Percentiles rank a stretch among this genome's conserved stretches.
phyloP scores from a whole-genome alignment of 75 land plant species.

The Pseudotsuga menziesii region DNA sequence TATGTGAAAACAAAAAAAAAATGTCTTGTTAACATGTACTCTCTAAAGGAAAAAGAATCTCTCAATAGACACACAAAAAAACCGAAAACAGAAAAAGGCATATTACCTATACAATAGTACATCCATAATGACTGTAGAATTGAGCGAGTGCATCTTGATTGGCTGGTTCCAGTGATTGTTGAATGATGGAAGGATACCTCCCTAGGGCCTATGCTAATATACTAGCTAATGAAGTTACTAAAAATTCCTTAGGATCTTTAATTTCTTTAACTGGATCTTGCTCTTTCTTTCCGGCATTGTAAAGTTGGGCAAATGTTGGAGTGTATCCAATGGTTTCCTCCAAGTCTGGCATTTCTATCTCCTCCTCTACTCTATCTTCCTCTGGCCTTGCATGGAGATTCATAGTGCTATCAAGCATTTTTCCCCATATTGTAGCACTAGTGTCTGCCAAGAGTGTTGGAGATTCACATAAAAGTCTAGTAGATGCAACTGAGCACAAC shows the following conservation, averaged over 20 bases:
- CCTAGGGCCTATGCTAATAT: conserved; percentile 66
- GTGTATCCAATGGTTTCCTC: conserved; percentile 71
- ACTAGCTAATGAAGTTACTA: conserved; percentile 60
- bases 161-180: conserved; percentile 55
- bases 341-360: conserved; percentile 74
- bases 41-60: too few species aligned
- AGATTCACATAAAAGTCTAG: conserved; percentile 77
- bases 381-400: conserved; percentile 81
- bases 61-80: too few species aligned
- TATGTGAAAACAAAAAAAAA: too few species aligned
- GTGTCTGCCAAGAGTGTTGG: conserved; percentile 45
- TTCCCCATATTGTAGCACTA: conserved; percentile 54
- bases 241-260: conserved; percentile 72
- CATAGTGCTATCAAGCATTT: conserved; percentile 76
- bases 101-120: conserved; percentile 56
- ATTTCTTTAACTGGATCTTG: conserved; percentile 92
- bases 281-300: conserved; percentile 91
- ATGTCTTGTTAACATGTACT: too few species aligned
- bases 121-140: conserved; percentile 54
- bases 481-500: conserved; percentile 79
- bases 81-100: neutral
- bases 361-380: conserved; percentile 71
- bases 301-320: conserved; percentile 70
- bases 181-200: conserved; percentile 53
- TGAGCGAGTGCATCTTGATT: conserved; percentile 67